Conservation (phyloP, 164 flowering plant species). For the Vitis cinerea region DNA sequence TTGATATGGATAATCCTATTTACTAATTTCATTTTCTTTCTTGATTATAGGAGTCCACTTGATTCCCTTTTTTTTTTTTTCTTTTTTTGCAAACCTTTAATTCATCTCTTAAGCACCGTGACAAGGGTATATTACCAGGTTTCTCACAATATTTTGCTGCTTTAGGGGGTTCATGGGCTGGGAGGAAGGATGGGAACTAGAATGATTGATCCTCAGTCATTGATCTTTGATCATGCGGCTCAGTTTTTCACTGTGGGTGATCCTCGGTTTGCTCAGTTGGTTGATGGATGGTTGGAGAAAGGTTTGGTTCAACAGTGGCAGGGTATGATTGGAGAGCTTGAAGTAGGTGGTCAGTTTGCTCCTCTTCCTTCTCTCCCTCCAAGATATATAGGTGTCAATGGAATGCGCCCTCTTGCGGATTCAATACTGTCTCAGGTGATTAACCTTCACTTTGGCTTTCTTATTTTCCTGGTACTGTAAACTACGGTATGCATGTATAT, state of each 20-base stretch:
- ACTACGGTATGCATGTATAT: too few species aligned
- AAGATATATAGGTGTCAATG: conserved; percentile 74
- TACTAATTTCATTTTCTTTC: too few species aligned
- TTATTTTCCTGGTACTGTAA: not conserved
- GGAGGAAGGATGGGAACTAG: conserved; percentile 99
- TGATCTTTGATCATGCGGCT: conserved; percentile 91
- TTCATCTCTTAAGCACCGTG: not conserved
- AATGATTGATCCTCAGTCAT: conserved; percentile 56
- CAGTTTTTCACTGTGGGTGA: conserved; percentile 89
- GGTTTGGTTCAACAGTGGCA: conserved; percentile 71
- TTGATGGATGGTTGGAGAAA: conserved; percentile 64
- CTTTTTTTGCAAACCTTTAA: not conserved
- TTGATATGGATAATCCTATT: too few species aligned
- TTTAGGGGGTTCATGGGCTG: conserved; percentile 84
- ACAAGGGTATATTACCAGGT: not conserved
- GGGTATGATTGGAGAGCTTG: conserved; percentile 82
- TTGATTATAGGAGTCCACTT: too few species aligned
- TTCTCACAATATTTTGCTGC: conserved; percentile 8
- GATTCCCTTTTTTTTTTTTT: too few species aligned
- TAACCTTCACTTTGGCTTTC: not conserved
- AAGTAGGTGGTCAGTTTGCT: conserved; percentile 67
- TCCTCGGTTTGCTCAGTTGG: conserved; percentile 65
- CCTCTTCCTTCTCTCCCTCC: conserved; percentile 54
- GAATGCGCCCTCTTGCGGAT: conserved; percentile 95
- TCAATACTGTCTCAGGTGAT: conserved; percentile 72